These are phyloP conservation scores for Mycena kentingensis DNA, from an alignment of 768 basidiomycete genomes.

Conservation along the genomic window DNA sequence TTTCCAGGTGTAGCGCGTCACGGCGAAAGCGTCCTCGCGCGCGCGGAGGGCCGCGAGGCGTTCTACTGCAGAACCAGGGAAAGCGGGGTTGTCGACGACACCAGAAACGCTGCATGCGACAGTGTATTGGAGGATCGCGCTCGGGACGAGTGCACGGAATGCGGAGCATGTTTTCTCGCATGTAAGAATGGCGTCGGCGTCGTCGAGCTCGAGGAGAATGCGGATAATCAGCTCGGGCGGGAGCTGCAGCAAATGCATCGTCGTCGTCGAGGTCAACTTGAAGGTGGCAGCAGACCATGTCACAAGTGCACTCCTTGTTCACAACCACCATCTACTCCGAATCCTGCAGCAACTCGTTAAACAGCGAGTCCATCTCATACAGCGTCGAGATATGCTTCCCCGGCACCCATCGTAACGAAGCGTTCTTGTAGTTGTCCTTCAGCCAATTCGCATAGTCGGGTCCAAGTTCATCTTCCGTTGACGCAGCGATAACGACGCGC, in stretches of 20 bases:
- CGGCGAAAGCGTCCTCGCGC: constrained; percentile 4
- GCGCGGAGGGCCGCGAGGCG: constrained; percentile 7
- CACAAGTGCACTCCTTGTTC: no score
- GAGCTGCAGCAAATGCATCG: neutral
- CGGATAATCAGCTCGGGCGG: neutral
- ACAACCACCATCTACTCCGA: no score
- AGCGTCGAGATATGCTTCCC: constrained; percentile 55
- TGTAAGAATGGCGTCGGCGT: neutral
- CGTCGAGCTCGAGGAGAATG: neutral
- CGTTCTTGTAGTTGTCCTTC: constrained; percentile 47
- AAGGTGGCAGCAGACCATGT: no score
- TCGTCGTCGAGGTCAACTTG: no score
- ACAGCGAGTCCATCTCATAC: constrained; percentile 49
- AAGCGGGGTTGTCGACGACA: constrained; percentile 7
- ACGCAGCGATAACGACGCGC: constrained; percentile 47
- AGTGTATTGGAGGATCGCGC: constrained; percentile 11
- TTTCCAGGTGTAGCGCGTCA: constrained; percentile 6
- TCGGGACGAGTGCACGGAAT: neutral
- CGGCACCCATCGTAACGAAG: constrained; percentile 39
- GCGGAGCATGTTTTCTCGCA: neutral
- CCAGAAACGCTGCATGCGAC: neutral
- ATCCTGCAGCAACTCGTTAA: constrained; percentile 43
- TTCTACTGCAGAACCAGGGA: constrained; percentile 1
- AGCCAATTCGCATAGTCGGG: constrained; percentile 53
- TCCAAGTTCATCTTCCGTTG: constrained; percentile 42